A percentile compares a stretch with the other conserved stretches of the same genome.
These are phyloP conservation scores for Haplographium delicatum DNA, from an alignment of 495 filamentous ascomycete genomes.

Conservation along the genomic window DNA sequence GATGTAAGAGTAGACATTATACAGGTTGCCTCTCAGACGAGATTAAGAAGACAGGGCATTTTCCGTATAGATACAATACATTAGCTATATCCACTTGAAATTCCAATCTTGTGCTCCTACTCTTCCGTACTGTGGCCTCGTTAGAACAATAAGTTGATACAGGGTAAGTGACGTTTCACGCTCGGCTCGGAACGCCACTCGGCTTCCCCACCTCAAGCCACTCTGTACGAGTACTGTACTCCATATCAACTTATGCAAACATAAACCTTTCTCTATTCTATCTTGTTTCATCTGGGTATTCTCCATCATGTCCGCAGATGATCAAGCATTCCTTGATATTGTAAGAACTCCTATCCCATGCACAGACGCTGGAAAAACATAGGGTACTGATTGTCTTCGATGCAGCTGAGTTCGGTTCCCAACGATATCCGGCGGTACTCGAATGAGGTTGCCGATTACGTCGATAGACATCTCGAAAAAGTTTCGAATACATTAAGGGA, in stretches of 20 bases:
- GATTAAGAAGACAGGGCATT: no score
- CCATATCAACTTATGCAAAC: no score
- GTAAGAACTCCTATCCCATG: conserved; percentile 34
- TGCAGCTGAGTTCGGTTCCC: conserved; percentile 69
- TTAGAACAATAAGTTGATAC: no score
- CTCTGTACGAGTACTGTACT: no score
- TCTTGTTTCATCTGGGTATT: neutral
- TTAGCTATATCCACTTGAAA: no score
- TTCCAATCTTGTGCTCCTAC: no score
- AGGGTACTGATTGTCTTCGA: conserved; percentile 15
- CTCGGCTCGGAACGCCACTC: neutral
- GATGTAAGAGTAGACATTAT: no score
- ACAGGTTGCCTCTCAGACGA: no score
- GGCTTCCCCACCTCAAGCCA: conserved; percentile 1
- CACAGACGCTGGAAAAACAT: neutral
- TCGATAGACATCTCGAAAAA: conserved; percentile 70
- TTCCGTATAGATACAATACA: no score
- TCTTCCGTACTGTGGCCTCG: no score
- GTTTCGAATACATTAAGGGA: conserved; percentile 60
- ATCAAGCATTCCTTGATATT: conserved; percentile 57
- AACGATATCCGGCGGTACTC: conserved; percentile 63
- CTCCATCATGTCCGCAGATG: conserved; percentile 52
- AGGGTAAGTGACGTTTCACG: no score
- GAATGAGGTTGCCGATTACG: conserved; percentile 62
- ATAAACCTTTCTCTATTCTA: neutral